Evolutionary conservation across 208 protist genomes (phyloP).

Genomic region (Acanthamoeba quina): DNA sequence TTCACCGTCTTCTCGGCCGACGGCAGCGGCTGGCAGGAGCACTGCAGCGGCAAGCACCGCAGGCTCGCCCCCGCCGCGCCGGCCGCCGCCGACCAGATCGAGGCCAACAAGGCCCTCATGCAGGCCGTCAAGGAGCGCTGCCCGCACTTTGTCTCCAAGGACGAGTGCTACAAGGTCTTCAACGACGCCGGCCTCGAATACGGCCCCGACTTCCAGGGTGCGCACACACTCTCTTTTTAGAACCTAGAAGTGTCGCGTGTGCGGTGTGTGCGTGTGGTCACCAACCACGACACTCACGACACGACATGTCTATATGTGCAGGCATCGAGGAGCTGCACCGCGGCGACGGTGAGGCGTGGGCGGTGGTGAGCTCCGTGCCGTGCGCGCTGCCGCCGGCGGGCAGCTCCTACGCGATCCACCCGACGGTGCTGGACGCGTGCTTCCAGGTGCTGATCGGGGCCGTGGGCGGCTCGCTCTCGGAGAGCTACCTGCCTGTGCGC

Average conservation of each 20-base stretch:
- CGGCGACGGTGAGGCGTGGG: constrained; percentile 16
- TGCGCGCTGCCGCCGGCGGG: constrained; percentile 40
- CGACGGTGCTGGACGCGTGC: constrained; percentile 41
- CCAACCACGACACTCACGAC: too few species aligned
- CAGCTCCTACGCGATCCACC: constrained; percentile 2
- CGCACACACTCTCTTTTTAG: not conserved
- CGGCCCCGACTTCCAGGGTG: constrained; percentile 42
- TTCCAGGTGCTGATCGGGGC: constrained; percentile 46
- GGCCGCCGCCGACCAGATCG: not conserved
- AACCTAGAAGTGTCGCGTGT: too few species aligned
- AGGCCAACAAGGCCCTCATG: not conserved
- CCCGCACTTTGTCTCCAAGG: constrained; percentile 41
- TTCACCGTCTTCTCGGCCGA: constrained; percentile 53
- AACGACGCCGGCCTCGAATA: constrained; percentile 45
- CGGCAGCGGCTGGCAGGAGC: constrained; percentile 45
- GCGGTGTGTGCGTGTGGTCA: too few species aligned
- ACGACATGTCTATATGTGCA: not conserved
- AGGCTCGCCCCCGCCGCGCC: not conserved
- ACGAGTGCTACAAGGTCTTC: constrained; percentile 44
- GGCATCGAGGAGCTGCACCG: constrained; percentile 43
- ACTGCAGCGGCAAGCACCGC: constrained; percentile 25
- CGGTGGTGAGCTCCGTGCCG: not conserved
- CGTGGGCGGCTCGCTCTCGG: not conserved
- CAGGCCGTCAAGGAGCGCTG: constrained; percentile 15
- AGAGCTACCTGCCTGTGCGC: constrained; percentile 9